Base-by-base conservation (phyloP, 2,329 filamentous ascomycete species). In the Trichoderma hamatum region DNA sequence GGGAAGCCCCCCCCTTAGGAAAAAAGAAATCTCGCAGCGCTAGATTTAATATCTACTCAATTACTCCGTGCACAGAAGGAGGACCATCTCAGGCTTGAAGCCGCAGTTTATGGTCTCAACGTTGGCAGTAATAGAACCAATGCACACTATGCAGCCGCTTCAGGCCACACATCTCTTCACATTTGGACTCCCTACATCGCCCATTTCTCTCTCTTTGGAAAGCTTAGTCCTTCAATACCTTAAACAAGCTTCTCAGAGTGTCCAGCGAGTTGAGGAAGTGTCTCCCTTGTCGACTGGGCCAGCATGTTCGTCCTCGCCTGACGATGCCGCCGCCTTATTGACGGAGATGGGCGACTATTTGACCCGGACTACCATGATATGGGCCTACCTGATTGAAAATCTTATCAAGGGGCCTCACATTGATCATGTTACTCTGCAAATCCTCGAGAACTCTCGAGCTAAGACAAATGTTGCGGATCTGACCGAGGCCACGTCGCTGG, bases 341-440 rank as follows among this genome's bases (percentile, higher is more conserved):
- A 72, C 72, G 36, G 78, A 80, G 39, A 75, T 80, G 69, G 79
- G 79, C 36, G 78, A 80, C 28, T 81, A 80, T 68, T 70, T 80
- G 28, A 72, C 74, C 34, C 77, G 76, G 30, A 78, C 76, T n/a
- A 77, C 79, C 26, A 67, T 74, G 46, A 72, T 80, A 67, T 79
- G 75, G 76, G 74, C 75, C n/a, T 72, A 71, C 26, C 70, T 81
- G 61, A 79, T 79, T 39, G 75, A 79, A n/a, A 73, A 71, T 43
- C 72, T 81, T n/a, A 71, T 78, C 4, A 70, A 75, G 52, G 79
- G 77, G 19, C 73, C 75, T 28, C 77, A 80, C 68, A 76, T 81
- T 58, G 72, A 74, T n/a, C 71, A 73, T 43, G 75, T 75, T 30
- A 72, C 72, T 19, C 59, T 72, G 4, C 73, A 75, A 43, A 75